phyloP scores from a whole-genome alignment of 495 filamentous ascomycete species.

The Penicillium antarcticum region DNA sequence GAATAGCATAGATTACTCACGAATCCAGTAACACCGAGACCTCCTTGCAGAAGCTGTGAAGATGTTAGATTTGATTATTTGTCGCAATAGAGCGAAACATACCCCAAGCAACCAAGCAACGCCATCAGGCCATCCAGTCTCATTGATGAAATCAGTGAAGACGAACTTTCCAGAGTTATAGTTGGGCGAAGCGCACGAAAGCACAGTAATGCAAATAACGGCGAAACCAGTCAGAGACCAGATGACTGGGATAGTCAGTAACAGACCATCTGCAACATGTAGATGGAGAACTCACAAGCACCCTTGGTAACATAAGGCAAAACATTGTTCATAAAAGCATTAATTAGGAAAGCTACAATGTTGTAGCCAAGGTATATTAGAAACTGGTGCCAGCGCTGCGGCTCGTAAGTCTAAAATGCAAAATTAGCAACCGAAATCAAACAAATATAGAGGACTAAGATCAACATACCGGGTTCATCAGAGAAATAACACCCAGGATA shows the following conservation, averaged over 20 bases:
- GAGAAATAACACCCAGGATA: constrained; percentile 54
- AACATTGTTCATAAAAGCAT: constrained; percentile 59
- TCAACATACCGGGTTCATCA: constrained; percentile 49
- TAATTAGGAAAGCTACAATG: constrained; percentile 60
- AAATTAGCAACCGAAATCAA: not conserved
- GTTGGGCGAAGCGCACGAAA: constrained; percentile 58
- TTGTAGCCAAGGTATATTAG: constrained; percentile 68
- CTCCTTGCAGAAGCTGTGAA: constrained; percentile 53
- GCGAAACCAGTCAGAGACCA: constrained; percentile 67
- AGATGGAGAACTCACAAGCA: constrained; percentile 30
- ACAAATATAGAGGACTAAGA: too few relatives aligned
- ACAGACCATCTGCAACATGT: not conserved
- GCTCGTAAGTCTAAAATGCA: constrained; percentile 39
- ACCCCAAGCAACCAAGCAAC: constrained; percentile 61
- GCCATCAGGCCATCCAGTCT: constrained; percentile 62
- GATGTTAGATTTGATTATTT: constrained; percentile 14
- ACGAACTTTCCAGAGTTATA: constrained; percentile 58
- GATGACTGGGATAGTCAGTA: constrained; percentile 35
- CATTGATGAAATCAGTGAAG: constrained; percentile 56
- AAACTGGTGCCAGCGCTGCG: constrained; percentile 70
- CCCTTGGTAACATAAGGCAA: constrained; percentile 65
- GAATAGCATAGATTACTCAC: constrained; percentile 24
- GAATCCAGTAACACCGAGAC: constrained; percentile 59
- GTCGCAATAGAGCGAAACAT: constrained; percentile 10
- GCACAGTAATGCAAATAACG: constrained; percentile 65